phyloP scores from a whole-genome alignment of 345 rosid species.

The Atalantia buxifolia region DNA sequence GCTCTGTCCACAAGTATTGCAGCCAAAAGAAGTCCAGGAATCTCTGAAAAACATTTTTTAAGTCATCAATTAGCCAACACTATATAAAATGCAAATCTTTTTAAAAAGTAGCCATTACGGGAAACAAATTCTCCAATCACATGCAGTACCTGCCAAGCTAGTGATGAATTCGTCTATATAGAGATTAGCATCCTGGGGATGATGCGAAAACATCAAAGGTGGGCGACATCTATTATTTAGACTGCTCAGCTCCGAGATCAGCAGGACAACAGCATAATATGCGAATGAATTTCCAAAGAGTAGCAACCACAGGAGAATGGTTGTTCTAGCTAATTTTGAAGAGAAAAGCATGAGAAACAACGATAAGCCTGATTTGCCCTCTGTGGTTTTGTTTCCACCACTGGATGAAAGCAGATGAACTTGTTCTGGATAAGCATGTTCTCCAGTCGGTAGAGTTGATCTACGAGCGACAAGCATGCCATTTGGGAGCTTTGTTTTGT shows the following conservation, averaged over 20 bases:
- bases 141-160: constrained; percentile 42
- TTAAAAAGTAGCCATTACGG: background rate
- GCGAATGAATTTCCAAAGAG: constrained; percentile 57
- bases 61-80: background rate
- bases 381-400: constrained; percentile 1
- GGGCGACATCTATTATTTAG: constrained; percentile 26
- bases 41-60: constrained; percentile 30
- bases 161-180: constrained; percentile 45
- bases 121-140: background rate
- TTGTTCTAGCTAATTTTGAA: constrained; percentile 36
- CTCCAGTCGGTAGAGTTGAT: constrained; percentile 21
- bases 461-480: constrained; percentile 40
- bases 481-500: constrained; percentile 36
- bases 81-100: background rate
- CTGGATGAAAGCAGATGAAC: constrained; percentile 14
- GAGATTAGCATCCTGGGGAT: constrained; percentile 20
- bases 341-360: constrained; percentile 42
- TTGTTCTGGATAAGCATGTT: constrained; percentile 15
- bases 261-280: constrained; percentile 53
- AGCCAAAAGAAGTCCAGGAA: constrained; percentile 53
- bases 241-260: constrained; percentile 49
- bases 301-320: constrained; percentile 46
- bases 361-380: constrained; percentile 30
- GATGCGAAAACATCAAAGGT: background rate
- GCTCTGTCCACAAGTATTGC: constrained; percentile 47